These are phyloP conservation scores for Thalassiosira exigua DNA, from an alignment of 352 stramenopile genomes.

Conservation along the genomic window DNA sequence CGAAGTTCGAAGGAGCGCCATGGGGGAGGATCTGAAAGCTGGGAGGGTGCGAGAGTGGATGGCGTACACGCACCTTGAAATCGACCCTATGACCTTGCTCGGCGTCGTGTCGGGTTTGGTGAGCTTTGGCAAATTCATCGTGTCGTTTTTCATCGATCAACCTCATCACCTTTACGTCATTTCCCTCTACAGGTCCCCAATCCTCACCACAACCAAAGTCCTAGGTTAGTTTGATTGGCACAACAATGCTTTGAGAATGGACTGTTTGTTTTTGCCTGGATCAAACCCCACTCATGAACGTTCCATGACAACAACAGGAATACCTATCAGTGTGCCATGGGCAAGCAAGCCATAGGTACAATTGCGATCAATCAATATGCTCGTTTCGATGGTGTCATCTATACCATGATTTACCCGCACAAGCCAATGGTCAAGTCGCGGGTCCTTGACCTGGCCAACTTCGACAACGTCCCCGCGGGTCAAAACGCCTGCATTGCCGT, in stretches of 20 bases:
- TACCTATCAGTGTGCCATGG: constrained; percentile 92
- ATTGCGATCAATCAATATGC: constrained; percentile 99
- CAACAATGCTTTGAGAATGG: constrained; percentile 96
- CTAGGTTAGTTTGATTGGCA: too few species aligned
- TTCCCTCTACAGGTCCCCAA: too few species aligned
- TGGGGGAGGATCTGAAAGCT: constrained; percentile 21
- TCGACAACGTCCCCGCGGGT: constrained; percentile 97
- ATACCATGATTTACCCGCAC: constrained; percentile 99
- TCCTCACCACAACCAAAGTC: constrained; percentile 99
- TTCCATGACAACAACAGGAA: constrained; percentile 14
- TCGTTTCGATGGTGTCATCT: constrained; percentile 99
- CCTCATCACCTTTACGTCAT: too few species aligned
- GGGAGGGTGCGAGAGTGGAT: constrained; percentile 86
- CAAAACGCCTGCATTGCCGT: constrained; percentile 97
- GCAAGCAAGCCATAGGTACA: constrained; percentile 99
- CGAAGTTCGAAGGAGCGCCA: constrained; percentile 30
- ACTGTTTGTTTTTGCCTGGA: not conserved
- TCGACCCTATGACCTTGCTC: constrained; percentile 99
- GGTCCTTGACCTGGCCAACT: constrained; percentile 99
- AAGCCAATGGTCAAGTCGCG: constrained; percentile 99
- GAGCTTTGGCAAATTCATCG: too few species aligned
- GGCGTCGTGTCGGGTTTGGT: too few species aligned
- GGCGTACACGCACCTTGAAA: constrained; percentile 99
- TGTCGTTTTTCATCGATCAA: constrained; percentile 99
- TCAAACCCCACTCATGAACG: not conserved